These are phyloP conservation scores for Teratosphaeriaceae sp. DNA, from an alignment of 2,329 filamentous ascomycete species.

Conservation along the genomic window DNA sequence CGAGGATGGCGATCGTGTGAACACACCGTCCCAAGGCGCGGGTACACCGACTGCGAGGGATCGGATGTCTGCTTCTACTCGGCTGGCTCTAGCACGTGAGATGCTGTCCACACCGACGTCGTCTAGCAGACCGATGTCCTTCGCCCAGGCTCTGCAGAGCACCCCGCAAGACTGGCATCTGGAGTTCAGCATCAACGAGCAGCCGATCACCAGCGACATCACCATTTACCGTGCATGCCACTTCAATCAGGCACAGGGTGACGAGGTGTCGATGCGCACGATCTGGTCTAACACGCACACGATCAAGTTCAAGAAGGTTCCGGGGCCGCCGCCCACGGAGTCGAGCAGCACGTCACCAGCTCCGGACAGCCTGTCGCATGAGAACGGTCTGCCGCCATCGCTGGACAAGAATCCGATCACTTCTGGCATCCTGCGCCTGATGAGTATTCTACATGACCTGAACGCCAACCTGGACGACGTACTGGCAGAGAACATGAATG, in stretches of 20 bases:
- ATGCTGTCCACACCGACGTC: slow-evolving; percentile 41
- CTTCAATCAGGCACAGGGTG: slow-evolving; percentile 53
- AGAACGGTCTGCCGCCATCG: slow-evolving; percentile 65
- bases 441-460: slow-evolving; percentile 85
- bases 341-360: slow-evolving; percentile 46
- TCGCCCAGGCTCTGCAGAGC: slow-evolving; percentile 75
- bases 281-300: slow-evolving; percentile 89
- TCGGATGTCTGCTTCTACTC: slow-evolving; percentile 24
- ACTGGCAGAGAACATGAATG: slow-evolving; percentile 62
- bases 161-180: slow-evolving; percentile 94
- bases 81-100: slow-evolving; percentile 28
- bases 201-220: slow-evolving; percentile 80
- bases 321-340: slow-evolving; percentile 73
- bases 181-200: slow-evolving; percentile 82
- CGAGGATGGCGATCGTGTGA: slow-evolving; percentile 81
- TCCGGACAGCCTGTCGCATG: slow-evolving; percentile 45
- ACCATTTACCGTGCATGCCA: slow-evolving; percentile 95
- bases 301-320: slow-evolving; percentile 83
- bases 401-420: slow-evolving; percentile 78
- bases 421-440: slow-evolving; percentile 75
- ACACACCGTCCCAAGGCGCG: slow-evolving; percentile 64
- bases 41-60: slow-evolving; percentile 27
- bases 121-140: slow-evolving; percentile 61
- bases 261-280: slow-evolving; percentile 61
- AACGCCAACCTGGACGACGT: slow-evolving; percentile 94